These are phyloP conservation scores for Brassica incana DNA, from an alignment of 345 rosid genomes.

Conservation along the genomic window DNA sequence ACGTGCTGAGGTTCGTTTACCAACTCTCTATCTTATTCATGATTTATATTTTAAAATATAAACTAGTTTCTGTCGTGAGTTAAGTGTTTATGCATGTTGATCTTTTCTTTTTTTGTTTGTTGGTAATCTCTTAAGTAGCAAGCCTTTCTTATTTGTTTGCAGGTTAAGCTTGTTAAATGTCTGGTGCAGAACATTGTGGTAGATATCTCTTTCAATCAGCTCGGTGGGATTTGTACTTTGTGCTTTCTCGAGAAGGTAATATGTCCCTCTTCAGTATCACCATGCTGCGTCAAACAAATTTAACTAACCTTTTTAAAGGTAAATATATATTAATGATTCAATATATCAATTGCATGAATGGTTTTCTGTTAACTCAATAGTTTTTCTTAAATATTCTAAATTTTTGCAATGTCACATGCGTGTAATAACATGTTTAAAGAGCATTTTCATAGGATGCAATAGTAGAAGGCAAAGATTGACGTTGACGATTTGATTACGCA, in stretches of 20 bases:
- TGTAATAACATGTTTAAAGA: conserved; percentile 2
- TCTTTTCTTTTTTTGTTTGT: background rate
- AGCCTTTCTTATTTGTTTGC: conserved; percentile 30
- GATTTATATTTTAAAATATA: background rate
- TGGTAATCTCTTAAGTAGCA: background rate
- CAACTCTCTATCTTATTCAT: background rate
- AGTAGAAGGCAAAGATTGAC: conserved; percentile 17
- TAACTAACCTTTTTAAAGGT: conserved; percentile 8
- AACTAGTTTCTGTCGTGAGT: conserved; percentile 3
- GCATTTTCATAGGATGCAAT: background rate
- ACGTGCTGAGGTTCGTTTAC: conserved; percentile 67
- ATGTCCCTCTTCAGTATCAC: conserved; percentile 23
- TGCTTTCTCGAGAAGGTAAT: conserved; percentile 92
- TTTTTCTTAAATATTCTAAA: background rate
- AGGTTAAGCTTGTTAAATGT: conserved; percentile 96
- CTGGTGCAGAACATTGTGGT: conserved; percentile 79
- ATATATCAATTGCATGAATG: background rate
- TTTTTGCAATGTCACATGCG: background rate
- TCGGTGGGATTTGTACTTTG: conserved; percentile 81
- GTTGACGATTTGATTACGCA: conserved; percentile 34
- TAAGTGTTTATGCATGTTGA: conserved; percentile 9
- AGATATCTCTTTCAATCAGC: conserved; percentile 92
- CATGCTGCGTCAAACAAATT: conserved; percentile 26
- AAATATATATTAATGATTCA: background rate
- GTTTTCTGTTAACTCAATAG: background rate